Base-by-base conservation (phyloP, 306 rosid genomes). In the Vigna radiata region DNA sequence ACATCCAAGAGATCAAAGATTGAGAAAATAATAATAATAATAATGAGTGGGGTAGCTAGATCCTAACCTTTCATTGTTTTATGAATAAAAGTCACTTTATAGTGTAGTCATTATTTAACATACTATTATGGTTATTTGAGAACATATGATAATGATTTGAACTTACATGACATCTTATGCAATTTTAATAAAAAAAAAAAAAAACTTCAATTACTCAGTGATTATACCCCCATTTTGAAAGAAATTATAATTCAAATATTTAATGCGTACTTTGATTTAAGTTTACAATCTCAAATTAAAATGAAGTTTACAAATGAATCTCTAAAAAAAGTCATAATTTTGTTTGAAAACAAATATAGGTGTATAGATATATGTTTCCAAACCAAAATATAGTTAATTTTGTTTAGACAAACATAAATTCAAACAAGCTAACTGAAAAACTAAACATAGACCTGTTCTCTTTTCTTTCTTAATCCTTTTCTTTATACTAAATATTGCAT, bases 51-150 rank as follows among this genome's bases (percentile, higher is more conserved):
- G 58, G 17, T 73, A 47, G 58, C 58, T 73, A 47, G 58, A 17
- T 75, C 16, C 15, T 9, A 41, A 31, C 33, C 50, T 61, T 23
- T 39, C 60, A 52, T 79, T 33, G 46, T 44, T 54, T 41, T 15
- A 3, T 9, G 49, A 10, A 54, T 25, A 37, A n/a, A 47, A 27
- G 4, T 8, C 73, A 36, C 67, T 65, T 66, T 66, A 5, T 17
- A 68, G 8, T 14, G 9, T 27, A 23, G 37, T 68, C 25, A 47
- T 3, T 2, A 16, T 29, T 29, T 25, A 69, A n/a, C 47, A 69
- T 6, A 39, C 31, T 65, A 65, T 41, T 60, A 17, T 63, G 69
- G 33, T 65, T 29, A 64, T 29, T 63, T 75, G 16, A 7, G 10
- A 41, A 54, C 48, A 63, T 31, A 31, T 33, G 48, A 64, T 64